Conservation (phyloP, 768 basidiomycete genomes). For the Russula emetica region DNA sequence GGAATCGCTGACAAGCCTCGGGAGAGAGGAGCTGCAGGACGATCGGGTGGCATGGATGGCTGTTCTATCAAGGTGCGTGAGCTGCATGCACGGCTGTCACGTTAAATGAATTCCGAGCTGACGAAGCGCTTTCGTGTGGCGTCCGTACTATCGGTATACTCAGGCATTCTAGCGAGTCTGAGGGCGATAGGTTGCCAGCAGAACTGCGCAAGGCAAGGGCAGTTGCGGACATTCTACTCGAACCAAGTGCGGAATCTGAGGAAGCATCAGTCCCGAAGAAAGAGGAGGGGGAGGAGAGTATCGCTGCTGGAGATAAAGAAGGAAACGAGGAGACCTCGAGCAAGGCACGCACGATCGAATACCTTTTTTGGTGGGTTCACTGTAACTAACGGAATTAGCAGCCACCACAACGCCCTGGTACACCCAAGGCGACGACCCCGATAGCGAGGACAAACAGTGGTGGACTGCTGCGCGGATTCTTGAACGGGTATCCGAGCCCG, state of each 20-base stretch:
- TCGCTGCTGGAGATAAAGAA: slow-evolving; percentile 1
- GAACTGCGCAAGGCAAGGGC: slow-evolving; percentile 59
- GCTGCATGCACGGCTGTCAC: slow-evolving; percentile 20
- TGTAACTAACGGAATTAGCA: slow-evolving; percentile 11
- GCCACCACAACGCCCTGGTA: slow-evolving; percentile 28
- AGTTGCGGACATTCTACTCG: slow-evolving; percentile 55
- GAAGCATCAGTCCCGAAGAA: slow-evolving; percentile 21
- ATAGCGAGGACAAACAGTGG: slow-evolving; percentile 36
- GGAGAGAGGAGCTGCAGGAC: slow-evolving; percentile 73
- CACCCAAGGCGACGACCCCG: slow-evolving; percentile 29
- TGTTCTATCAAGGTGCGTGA: slow-evolving; percentile 58
- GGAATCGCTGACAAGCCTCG: slow-evolving; percentile 65
- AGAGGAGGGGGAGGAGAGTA: slow-evolving; percentile 27
- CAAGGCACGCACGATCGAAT: slow-evolving; percentile 13
- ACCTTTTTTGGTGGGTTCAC: background rate
- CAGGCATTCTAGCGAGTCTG: slow-evolving; percentile 47
- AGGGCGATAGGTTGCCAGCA: slow-evolving; percentile 53
- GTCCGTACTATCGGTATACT: slow-evolving; percentile 9
- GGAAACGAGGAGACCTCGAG: slow-evolving; percentile 23
- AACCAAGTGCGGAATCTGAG: slow-evolving; percentile 35
- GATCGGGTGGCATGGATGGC: slow-evolving; percentile 62
- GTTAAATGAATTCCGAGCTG: slow-evolving; percentile 12
- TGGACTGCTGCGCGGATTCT: slow-evolving; percentile 48
- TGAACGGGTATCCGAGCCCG: slow-evolving; percentile 56
- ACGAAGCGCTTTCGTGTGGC: slow-evolving; percentile 5